Evolutionary conservation across 2,329 filamentous ascomycete species (phyloP).

Genomic region (Coniochaeta sp.): DNA sequence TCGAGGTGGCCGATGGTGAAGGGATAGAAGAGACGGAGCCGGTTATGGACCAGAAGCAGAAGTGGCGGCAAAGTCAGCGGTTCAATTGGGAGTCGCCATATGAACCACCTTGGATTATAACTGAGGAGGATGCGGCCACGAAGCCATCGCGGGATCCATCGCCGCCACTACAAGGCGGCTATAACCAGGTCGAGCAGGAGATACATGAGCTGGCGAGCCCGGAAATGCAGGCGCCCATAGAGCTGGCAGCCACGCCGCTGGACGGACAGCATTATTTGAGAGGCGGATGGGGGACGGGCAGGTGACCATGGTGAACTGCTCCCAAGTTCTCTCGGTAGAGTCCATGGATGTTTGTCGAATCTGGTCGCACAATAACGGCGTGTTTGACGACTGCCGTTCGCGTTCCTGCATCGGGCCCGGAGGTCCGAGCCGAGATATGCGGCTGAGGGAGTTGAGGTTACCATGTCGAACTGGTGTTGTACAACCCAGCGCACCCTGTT

Average conservation of each 20-base stretch:
- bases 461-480: no score
- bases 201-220: constrained; percentile 4
- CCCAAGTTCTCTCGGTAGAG: no score
- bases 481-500: no score
- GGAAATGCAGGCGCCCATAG: constrained; percentile 10
- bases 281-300: not conserved
- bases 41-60: not conserved
- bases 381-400: not conserved
- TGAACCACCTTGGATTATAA: constrained; percentile 11
- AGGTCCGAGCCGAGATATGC: no score
- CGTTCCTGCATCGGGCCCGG: not conserved
- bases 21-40: not conserved
- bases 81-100: constrained; percentile 20
- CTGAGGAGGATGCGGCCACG: not conserved
- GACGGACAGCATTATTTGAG: not conserved
- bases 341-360: no score
- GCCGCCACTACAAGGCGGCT: not conserved
- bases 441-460: no score
- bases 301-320: no score
- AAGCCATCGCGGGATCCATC: not conserved
- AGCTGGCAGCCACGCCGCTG: constrained; percentile 18
- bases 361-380: no score
- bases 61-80: not conserved
- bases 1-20: not conserved
- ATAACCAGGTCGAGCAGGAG: not conserved